Percentiles rank a stretch among this genome's conserved stretches.
These are phyloP conservation scores for Brasilioporus rufonigricans DNA, from an alignment of 768 basidiomycete species.

Conservation along the genomic window DNA sequence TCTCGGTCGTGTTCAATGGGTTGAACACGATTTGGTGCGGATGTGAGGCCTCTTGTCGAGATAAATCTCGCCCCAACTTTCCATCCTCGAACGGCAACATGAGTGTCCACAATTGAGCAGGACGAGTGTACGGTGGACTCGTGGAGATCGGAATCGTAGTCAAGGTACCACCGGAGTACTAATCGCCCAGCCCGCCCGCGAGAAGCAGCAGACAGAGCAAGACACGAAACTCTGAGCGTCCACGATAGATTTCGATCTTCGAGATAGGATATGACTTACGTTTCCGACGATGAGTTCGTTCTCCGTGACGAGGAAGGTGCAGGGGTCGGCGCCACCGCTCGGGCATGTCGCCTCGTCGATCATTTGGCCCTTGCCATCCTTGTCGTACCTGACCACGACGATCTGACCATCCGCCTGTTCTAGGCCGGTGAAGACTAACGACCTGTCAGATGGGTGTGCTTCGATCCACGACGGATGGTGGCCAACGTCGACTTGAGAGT, in stretches of 20 bases:
- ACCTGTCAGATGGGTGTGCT: constrained; percentile 51
- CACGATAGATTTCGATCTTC: too few relatives aligned
- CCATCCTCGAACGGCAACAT: constrained; percentile 36
- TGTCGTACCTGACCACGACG: constrained; percentile 55
- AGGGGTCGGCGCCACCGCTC: constrained; percentile 63
- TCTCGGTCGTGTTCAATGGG: constrained; percentile 41
- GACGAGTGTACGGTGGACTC: constrained; percentile 43
- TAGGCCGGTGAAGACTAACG: constrained; percentile 62
- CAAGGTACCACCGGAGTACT: constrained; percentile 73
- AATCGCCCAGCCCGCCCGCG: too few relatives aligned
- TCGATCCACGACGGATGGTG: constrained; percentile 78
- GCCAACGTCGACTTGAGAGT: constrained; percentile 49
- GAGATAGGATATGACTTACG: too few relatives aligned
- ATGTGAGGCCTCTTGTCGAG: constrained; percentile 71
- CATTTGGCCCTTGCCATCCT: constrained; percentile 45
- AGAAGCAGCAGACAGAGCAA: too few relatives aligned
- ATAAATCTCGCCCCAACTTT: constrained; percentile 59
- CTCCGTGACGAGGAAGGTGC: constrained; percentile 57
- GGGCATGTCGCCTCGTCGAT: constrained; percentile 38
- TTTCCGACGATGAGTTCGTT: constrained; percentile 66
- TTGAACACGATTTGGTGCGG: constrained; percentile 65
- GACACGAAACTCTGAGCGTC: too few relatives aligned
- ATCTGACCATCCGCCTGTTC: constrained; percentile 68
- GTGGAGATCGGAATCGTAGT: constrained; percentile 54
- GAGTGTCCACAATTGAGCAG: constrained; percentile 34